Evolutionary conservation across 1,284 basidiomycete species (phyloP).

Genomic region (Cerrena zonata): DNA sequence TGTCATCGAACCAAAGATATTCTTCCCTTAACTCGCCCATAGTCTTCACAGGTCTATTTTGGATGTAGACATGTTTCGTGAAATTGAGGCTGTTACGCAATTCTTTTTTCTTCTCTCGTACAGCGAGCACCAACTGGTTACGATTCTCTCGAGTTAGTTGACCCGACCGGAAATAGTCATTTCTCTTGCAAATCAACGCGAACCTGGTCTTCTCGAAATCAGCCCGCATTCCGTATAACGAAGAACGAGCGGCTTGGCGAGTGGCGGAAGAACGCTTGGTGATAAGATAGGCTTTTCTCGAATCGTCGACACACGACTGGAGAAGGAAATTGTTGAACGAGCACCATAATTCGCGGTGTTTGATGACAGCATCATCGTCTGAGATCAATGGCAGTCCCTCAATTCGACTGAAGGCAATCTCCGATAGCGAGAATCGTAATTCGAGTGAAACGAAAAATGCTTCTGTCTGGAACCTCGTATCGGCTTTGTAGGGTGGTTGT

Average conservation of each 20-base stretch:
- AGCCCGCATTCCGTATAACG: conserved; percentile 13
- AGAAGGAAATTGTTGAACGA: conserved; percentile 36
- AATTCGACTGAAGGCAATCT: conserved; percentile 28
- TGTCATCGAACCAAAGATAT: conserved; percentile 29
- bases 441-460: conserved; percentile 43
- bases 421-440: conserved; percentile 35
- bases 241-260: conserved; percentile 16
- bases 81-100: neutral
- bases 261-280: conserved; percentile 15
- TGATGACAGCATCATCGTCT: conserved; percentile 4
- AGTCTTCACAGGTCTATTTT: conserved; percentile 9
- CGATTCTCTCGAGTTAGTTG: conserved; percentile 2
- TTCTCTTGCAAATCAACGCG: conserved; percentile 9
- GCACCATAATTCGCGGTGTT: conserved; percentile 27
- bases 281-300: conserved; percentile 29
- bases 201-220: conserved; percentile 18
- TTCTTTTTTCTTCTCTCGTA: conserved; percentile 1
- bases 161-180: conserved; percentile 1
- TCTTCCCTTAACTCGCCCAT: conserved; percentile 21
- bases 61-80: conserved; percentile 15
- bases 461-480: conserved; percentile 46
- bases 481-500: conserved; percentile 46
- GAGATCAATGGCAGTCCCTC: conserved; percentile 13
- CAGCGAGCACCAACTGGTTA: conserved; percentile 14
- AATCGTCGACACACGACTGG: conserved; percentile 35